These are phyloP conservation scores for Lojkania enalia DNA, from an alignment of 2,329 filamentous ascomycete species.

Conservation along the genomic window DNA sequence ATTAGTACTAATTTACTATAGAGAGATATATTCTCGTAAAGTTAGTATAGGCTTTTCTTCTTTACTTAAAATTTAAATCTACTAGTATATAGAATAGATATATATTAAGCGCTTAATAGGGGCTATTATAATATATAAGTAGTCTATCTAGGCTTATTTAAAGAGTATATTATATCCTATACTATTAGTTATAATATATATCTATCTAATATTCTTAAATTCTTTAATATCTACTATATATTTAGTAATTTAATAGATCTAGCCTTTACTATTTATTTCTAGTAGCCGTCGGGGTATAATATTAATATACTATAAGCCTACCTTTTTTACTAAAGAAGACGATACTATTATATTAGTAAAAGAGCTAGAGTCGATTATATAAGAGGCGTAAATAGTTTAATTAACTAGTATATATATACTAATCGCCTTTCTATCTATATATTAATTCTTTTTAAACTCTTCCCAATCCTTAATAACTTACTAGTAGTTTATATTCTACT, in stretches of 20 bases:
- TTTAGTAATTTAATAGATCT: background rate
- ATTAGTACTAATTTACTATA: no score
- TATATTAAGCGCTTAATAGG: background rate
- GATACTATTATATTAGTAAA: background rate
- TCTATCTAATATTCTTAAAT: background rate
- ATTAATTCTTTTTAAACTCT: background rate
- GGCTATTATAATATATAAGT: background rate
- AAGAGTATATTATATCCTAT: background rate
- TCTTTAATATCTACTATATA: constrained; percentile 1
- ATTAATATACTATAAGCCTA: background rate
- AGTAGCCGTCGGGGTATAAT: background rate
- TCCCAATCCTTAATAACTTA: background rate
- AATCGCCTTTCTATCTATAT: constrained; percentile 2
- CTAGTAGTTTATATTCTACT: background rate
- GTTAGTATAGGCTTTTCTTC: background rate
- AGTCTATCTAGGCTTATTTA: background rate
- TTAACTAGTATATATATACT: background rate
- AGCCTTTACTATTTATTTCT: background rate
- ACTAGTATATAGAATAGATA: background rate
- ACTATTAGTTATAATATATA: background rate
- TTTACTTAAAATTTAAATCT: background rate
- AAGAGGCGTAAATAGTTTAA: background rate
- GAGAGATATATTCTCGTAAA: no score
- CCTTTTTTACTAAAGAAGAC: background rate
- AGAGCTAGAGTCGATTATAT: background rate